A percentile compares a stretch with the other conserved stretches of the same genome.
Conservation (phyloP, 768 basidiomycete genomes). For the Lactarius akahatsu region DNA sequence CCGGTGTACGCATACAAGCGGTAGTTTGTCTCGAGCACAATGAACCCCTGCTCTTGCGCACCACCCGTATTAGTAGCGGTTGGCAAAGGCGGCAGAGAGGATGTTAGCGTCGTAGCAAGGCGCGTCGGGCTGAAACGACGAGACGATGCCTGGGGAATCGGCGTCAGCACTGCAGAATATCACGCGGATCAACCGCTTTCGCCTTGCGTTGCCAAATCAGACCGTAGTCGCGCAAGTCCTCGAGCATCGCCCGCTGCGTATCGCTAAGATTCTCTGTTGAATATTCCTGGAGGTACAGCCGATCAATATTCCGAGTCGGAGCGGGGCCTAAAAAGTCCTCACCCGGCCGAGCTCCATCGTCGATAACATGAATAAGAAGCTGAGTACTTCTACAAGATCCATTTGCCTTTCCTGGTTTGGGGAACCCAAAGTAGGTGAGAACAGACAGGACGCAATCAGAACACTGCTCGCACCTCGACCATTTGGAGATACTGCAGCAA, state of each 20-base stretch:
- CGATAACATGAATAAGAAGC: conserved; percentile 95
- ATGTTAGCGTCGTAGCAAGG: conserved; percentile 90
- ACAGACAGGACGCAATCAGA: conserved; percentile 1
- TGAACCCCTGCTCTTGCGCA: conserved; percentile 78
- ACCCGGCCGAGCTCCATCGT: conserved; percentile 94
- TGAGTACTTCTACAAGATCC: conserved; percentile 91
- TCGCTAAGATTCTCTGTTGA: conserved; percentile 75
- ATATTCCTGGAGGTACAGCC: conserved; percentile 64
- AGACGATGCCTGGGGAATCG: conserved; percentile 55
- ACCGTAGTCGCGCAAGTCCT: conserved; percentile 93
- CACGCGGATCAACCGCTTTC: conserved; percentile 6
- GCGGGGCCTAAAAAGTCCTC: conserved; percentile 33
- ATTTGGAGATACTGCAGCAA: conserved; percentile 86
- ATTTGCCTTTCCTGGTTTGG: conserved; percentile 72
- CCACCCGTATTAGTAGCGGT: conserved; percentile 55
- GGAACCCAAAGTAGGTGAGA: background rate
- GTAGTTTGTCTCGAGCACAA: conserved; percentile 98
- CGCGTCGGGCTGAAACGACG: conserved; percentile 92
- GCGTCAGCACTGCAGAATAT: conserved; percentile 7
- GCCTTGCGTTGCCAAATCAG: conserved; percentile 87
- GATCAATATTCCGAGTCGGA: conserved; percentile 16
- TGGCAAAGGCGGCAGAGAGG: conserved; percentile 79
- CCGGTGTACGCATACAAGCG: conserved; percentile 97
- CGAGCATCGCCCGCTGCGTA: conserved; percentile 83
- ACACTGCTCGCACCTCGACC: conserved; percentile 59